Evolutionary conservation across 352 stramenopile genomes (phyloP), one percentile per base, ranked within the genome.

Genomic region (Phytophthora tentaculata): DNA sequence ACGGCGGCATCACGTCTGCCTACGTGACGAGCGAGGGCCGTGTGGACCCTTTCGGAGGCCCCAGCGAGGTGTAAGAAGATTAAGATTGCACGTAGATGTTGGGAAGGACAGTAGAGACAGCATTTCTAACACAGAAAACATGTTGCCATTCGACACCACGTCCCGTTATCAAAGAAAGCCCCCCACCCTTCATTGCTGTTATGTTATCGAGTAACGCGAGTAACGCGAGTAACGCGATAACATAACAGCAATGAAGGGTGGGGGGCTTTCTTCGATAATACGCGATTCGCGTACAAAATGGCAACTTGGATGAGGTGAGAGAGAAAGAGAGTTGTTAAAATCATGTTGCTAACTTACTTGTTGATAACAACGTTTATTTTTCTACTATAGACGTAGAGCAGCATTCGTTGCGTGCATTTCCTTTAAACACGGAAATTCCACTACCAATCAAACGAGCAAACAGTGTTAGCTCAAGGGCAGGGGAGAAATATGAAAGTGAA

Each of bases 1-100:
- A 97, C 48, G 89, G 89, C n/a, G 89, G 89, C 23, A 96, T 96
- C 65, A 95, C 88, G 39, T 86, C 86, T 44, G 86, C 85, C 19
- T 96, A 96, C 67, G 88, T 94, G 41, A 96, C 88, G 17, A 92
- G 83, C 59, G 88, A 96, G 64, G 68, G 74, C 5, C 63, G 86
- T 19, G 81, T 96, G 28, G 87, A 96, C 63, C 86, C 88, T 4
- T 96, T 96, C 55, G 81, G 88, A 43, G 88, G 88, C 22, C 88
- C 88, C 13, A 89, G 76, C 57, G 82, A 95, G 61, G 83, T 93
- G 20, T 93, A 86, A 74, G 50, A 39, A 26, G 56, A 13, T 3
- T 51, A 43, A 1, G 23, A 4, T 44, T 43, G 4, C 41, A 24
- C 41, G 41, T 48, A 48, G n/a, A n/a, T 48, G 39, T 48, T 48